These are phyloP conservation scores for Venturia asperata DNA, from an alignment of 2,329 filamentous ascomycete genomes.

Conservation along the genomic window DNA sequence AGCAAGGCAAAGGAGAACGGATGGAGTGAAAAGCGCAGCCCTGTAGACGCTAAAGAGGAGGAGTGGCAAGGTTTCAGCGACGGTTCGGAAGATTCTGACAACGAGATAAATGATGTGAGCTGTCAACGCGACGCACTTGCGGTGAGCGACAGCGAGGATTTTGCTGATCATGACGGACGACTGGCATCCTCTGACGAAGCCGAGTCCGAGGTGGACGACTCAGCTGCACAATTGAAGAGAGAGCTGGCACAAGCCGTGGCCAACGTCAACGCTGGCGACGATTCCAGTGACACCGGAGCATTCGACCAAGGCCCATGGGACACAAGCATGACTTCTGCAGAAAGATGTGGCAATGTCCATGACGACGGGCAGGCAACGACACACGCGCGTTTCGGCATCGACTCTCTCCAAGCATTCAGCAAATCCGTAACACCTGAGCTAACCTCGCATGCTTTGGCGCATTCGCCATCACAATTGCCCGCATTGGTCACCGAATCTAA, in stretches of 20 bases:
- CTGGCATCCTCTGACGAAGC: slow-evolving; percentile 11
- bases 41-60: not conserved
- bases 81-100: slow-evolving; percentile 23
- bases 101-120: slow-evolving; percentile 29
- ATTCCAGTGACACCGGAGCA: not conserved
- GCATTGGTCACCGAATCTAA: not conserved
- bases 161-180: not conserved
- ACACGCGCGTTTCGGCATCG: not conserved
- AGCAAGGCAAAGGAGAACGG: not conserved
- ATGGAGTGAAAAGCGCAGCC: not conserved
- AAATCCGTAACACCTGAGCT: not conserved
- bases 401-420: too few relatives aligned
- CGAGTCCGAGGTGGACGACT: not conserved
- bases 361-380: not conserved
- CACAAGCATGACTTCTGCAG: not conserved
- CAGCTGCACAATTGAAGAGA: slow-evolving; percentile 9
- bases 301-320: not conserved
- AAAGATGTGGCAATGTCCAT: not conserved
- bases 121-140: slow-evolving; percentile 21
- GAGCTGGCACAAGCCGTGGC: not conserved
- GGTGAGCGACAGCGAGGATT: not conserved
- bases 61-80: slow-evolving; percentile 4
- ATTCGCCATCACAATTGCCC: not conserved
- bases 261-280: not conserved
- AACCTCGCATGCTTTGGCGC: not conserved